A percentile compares a stretch with the other conserved stretches of the same genome.
These are phyloP conservation scores for Volvariella surrecta DNA, from an alignment of 1,284 basidiomycete species.

Conservation along the genomic window DNA sequence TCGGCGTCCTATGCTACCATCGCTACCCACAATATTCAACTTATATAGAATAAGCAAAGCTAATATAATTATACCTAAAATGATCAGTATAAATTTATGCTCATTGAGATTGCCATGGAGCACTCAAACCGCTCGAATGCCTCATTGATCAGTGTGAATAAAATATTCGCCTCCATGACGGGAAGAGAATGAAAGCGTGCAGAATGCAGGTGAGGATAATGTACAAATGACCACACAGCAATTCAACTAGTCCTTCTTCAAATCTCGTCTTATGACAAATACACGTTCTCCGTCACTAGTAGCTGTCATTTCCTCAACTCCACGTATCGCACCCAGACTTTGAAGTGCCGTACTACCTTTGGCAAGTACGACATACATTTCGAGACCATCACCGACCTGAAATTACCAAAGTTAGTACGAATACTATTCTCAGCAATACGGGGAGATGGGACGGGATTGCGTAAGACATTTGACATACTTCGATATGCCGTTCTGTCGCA, in stretches of 20 bases:
- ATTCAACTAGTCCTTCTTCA: constrained; percentile 47
- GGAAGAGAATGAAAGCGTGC: too few relatives aligned
- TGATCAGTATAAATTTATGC: too few relatives aligned
- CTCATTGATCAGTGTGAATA: too few relatives aligned
- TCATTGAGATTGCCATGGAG: too few relatives aligned
- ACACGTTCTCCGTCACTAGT: constrained; percentile 59
- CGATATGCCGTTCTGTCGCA: constrained; percentile 94
- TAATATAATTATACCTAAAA: too few relatives aligned
- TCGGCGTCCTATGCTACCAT: too few relatives aligned
- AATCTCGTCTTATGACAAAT: constrained; percentile 62
- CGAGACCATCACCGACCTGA: constrained; percentile 88
- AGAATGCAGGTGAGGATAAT: constrained; percentile 11
- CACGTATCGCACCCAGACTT: constrained; percentile 49
- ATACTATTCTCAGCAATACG: background rate
- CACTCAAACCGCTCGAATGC: too few relatives aligned
- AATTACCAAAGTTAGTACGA: constrained; percentile 9
- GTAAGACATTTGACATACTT: constrained; percentile 38
- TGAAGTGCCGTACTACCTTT: constrained; percentile 51
- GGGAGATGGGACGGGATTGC: background rate
- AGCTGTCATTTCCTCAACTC: constrained; percentile 53
- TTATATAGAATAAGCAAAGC: too few relatives aligned
- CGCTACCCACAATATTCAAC: too few relatives aligned
- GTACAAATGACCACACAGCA: constrained; percentile 16
- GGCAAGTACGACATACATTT: constrained; percentile 81
- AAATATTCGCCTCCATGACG: too few relatives aligned